A percentile compares a stretch with the other conserved stretches of the same genome.
These are phyloP conservation scores for Tricholoma flavovirens DNA, from an alignment of 768 basidiomycete species.

Conservation along the genomic window DNA sequence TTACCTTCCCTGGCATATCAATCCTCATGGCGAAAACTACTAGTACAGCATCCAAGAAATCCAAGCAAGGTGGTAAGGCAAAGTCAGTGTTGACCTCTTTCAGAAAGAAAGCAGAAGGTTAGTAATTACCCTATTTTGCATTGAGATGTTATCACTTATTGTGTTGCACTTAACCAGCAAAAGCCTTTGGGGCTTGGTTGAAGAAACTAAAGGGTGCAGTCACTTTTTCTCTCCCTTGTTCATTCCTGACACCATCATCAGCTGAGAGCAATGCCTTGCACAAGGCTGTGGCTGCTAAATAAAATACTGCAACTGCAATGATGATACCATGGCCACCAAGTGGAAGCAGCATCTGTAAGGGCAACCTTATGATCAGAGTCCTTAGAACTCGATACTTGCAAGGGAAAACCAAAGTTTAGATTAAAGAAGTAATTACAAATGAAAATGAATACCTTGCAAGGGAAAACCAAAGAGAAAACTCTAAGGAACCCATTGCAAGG, in stretches of 20 bases:
- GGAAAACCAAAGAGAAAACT: too few relatives aligned
- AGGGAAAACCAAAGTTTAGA: too few relatives aligned
- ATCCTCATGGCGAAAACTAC: background rate
- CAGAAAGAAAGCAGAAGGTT: background rate
- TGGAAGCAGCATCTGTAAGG: background rate
- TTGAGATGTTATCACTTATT: background rate
- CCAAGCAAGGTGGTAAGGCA: background rate
- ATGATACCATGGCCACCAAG: background rate
- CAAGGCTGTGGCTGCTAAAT: background rate
- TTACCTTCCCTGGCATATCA: background rate
- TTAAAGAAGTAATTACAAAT: too few relatives aligned
- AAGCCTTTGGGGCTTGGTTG: background rate
- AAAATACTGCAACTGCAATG: background rate
- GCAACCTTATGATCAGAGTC: too few relatives aligned
- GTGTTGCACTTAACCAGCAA: background rate
- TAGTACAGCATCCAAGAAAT: background rate
- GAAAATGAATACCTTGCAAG: too few relatives aligned
- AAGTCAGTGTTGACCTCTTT: background rate
- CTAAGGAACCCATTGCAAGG: too few relatives aligned
- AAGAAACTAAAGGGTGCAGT: conserved; percentile 1
- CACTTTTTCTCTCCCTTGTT: background rate
- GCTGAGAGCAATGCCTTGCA: background rate
- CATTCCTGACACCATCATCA: background rate
- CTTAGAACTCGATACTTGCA: too few relatives aligned
- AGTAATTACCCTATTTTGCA: background rate